Evolutionary conservation across 2,329 filamentous ascomycete species (phyloP), one percentile per base, ranked within the genome.

Genomic region (Ceratocystis huliohia): DNA sequence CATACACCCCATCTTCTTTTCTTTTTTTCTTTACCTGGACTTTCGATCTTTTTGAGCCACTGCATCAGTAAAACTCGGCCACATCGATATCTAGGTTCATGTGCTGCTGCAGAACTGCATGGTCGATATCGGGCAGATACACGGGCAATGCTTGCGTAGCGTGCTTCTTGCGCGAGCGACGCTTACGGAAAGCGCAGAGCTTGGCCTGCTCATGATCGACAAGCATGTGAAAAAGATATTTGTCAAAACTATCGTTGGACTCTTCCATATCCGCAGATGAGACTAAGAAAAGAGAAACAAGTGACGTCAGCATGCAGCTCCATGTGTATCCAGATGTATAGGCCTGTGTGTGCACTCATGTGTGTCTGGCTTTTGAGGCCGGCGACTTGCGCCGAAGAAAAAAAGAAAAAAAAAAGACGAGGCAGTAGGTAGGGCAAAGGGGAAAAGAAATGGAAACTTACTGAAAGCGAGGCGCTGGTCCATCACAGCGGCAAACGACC

Each of bases 81-180:
- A 33, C 33, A 17, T 41, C 50, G 37, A 65, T 28, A 4, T 30
- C 61, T 1, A 63, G 22, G 61, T 48, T 45, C 44, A 50, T 37
- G 56, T 63, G 50, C 25, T 50, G 61, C 17, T 63, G 61, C 8
- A 63, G 44, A 17, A 28, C 17, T 22, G 20, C 57, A 28, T 30
- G 37, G 30, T 57, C 37, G 25, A 45, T 17, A 56, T 41, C 53
- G 2, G 65, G 65, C 15, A 67, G 48, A 37, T 64, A 53, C 3
- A 67, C 46, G 2, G 56, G 33, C 46, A 65, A 48, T 6, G 41
- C 61, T 8, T 57, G 33, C 15, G 20, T 25, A 4, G 56, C 33
- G 41, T 67, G 61, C 46, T 56, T 67, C 66, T 67, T 67, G 33
- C 66, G 63, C 45, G 63, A 65, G 57, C 66, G 66, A 25, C 66